Evolutionary conservation across 1,139 yeast genomes (phyloP), one percentile per base, ranked within the genome.

Genomic region (Sugiyamaella paludigena): DNA sequence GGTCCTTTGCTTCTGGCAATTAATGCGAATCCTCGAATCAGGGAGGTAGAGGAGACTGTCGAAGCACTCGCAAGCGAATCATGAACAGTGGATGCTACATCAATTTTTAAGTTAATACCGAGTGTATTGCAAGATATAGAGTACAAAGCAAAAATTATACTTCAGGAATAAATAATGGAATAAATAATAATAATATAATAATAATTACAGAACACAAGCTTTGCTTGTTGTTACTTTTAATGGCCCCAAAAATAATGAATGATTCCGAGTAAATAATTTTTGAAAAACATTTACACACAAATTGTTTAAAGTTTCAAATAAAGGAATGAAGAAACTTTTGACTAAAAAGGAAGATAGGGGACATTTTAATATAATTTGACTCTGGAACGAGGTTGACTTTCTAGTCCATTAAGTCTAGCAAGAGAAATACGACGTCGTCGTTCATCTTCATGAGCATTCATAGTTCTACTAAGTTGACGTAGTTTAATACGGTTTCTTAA

Each of bases 401-500:
- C 43, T 9, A 19, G 36, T 9, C 45, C 45, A 31, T 49, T 49
- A 32, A 46, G 43, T 11, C 43, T 40, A 8, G 51, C 47, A 7
- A 51, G 47, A 5, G 51, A 51, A 27, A 51, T 42, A 24, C 46
- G 44, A 24, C 45, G 46, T 16, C 50, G 48, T 16, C 50, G 50
- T 37, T 42, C 42, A 47, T 49, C 49, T 33, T 53, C 56, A 16
- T 56, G 54, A 30, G 50, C 49, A 24, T 51, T 56, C 35, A 60
- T 49, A 12, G 52, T 50, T 29, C 47, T 46, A 28, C 56, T 47
- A 31, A 62, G 54, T 33, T 40, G 46, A 12, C 43, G 27, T 44
- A 62, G 51, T 52, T 59, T 59, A 38, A 39, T 45, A 3, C 65
- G 54, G 50, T 61, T 61, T 13, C 60, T 52, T 32, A 51, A 43